Evolutionary conservation across 2,329 filamentous ascomycete species (phyloP).

Genomic region (Aspergillus tanneri): DNA sequence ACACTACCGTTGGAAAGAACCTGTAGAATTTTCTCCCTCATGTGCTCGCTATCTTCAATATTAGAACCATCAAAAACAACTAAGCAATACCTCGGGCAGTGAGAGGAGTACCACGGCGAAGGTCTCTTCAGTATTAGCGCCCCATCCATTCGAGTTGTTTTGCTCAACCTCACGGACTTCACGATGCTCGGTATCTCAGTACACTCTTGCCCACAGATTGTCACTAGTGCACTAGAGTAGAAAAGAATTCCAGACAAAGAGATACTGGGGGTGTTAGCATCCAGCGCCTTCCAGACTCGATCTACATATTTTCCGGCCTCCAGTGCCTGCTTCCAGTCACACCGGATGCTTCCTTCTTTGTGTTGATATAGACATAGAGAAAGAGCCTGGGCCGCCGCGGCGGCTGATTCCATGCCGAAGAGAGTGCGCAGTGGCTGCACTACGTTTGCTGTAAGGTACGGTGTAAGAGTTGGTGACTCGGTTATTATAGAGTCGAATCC

Average conservation of each 20-base stretch:
- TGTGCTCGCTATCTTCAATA: not conserved
- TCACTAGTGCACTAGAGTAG: not conserved
- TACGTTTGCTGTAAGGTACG: not conserved
- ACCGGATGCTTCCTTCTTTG: not conserved
- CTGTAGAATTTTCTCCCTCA: conserved; percentile 2
- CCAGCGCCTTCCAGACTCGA: not conserved
- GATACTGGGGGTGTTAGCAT: conserved; percentile 1
- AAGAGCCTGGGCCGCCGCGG: not conserved
- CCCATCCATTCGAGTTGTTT: not conserved
- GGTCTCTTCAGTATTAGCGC: conserved; percentile 5
- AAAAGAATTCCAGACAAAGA: not conserved
- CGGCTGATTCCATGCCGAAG: conserved; percentile 4
- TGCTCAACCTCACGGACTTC: not conserved
- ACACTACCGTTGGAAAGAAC: not conserved
- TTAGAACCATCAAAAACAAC: conserved; percentile 1
- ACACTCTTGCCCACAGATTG: not conserved
- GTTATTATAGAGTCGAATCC: not conserved
- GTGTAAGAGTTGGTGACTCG: not conserved
- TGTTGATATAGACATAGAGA: not conserved
- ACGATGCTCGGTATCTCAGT: not conserved
- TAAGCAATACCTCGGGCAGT: conserved; percentile 7
- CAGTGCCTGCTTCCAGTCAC: not conserved
- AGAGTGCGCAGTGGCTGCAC: not conserved
- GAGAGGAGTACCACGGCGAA: not conserved
- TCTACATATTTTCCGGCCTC: not conserved